A percentile compares a stretch with the other conserved stretches of the same genome.
Evolutionary conservation across 257 asterid genomes (phyloP).

Genomic region (Jacaranda copaia): DNA sequence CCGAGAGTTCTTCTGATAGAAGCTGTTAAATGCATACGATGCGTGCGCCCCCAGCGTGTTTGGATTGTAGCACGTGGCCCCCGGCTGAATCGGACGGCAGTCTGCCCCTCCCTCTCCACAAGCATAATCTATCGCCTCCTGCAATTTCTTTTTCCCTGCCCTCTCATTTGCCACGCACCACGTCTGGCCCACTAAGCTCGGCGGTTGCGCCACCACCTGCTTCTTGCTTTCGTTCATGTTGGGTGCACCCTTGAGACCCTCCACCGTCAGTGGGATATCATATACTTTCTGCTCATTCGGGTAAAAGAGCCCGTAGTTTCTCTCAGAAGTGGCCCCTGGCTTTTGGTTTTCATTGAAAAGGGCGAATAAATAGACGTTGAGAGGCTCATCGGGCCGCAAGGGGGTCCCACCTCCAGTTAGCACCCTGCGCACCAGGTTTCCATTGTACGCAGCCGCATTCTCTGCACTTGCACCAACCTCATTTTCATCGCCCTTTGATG

Average conservation of each 20-base stretch:
- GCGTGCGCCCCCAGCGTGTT: constrained; percentile 77
- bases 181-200: constrained; percentile 49
- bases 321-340: constrained; percentile 76
- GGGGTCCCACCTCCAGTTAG: constrained; percentile 78
- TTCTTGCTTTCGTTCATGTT: constrained; percentile 44
- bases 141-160: constrained; percentile 53
- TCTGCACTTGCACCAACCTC: constrained; percentile 60
- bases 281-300: constrained; percentile 69
- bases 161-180: constrained; percentile 88
- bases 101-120: constrained; percentile 89
- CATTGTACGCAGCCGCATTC: constrained; percentile 85
- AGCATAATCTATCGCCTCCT: constrained; percentile 71
- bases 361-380: constrained; percentile 76
- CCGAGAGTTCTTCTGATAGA: constrained; percentile 75
- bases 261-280: constrained; percentile 52
- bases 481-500: constrained; percentile 76
- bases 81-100: constrained; percentile 80
- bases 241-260: constrained; percentile 28
- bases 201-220: constrained; percentile 38
- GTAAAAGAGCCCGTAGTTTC: constrained; percentile 78
- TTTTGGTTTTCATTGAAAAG: constrained; percentile 85
- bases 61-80: constrained; percentile 76
- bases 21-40: constrained; percentile 89
- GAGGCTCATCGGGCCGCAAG: constrained; percentile 63
- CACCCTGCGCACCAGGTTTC: constrained; percentile 75